Evolutionary conservation across 208 protist genomes (phyloP), one percentile per base, ranked within the genome.

Genomic region (Novymonas esmeraldas): DNA sequence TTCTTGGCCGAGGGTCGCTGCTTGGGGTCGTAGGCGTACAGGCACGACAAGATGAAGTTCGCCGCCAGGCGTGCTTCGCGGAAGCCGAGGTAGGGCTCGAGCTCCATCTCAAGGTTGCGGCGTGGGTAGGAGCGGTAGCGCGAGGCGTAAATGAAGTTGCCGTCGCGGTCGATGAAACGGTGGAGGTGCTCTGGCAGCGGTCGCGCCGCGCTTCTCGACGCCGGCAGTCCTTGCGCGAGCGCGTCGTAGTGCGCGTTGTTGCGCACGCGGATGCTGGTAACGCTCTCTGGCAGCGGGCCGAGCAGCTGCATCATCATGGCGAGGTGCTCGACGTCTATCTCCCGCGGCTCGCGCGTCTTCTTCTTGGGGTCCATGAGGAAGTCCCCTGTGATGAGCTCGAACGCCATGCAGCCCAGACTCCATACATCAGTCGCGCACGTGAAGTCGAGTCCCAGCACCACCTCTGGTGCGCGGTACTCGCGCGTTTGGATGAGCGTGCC

Each of bases 401-500:
- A 95, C 0, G 86, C 81, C 67, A 96, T 87, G 73, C 94, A 98
- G 24, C 94, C 95, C 6, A 98, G 76, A 64, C 83, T 89, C 94
- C 94, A 98, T 28, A 98, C 72, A 64, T 98, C 95, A 14, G 81
- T 90, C 31, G 82, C 84, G 54, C 81, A 82, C 50, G 91, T 97
- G 76, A 94, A 97, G 62, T 95, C 81, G 9, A 89, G 54, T 7
- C 94, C 94, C 20, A 97, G 78, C 22, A 98, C 59, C 33, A 97
- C 88, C 71, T 98, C 94, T 18, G 94, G 94, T 6, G 87, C 87
- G 24, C 94, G 80, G 80, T 98, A 98, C 74, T 98, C 90, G 14
- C 92, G 79, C 3, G 94, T 98, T 73, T 98, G 94, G 54, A 98
- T 97, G 34, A 89, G 76, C 5, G 79, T 82, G 5, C 91, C 91